A percentile compares a stretch with the other conserved stretches of the same genome.
phyloP scores from a whole-genome alignment of 2,329 filamentous ascomycete genomes.

The Aspergillus ruber region DNA sequence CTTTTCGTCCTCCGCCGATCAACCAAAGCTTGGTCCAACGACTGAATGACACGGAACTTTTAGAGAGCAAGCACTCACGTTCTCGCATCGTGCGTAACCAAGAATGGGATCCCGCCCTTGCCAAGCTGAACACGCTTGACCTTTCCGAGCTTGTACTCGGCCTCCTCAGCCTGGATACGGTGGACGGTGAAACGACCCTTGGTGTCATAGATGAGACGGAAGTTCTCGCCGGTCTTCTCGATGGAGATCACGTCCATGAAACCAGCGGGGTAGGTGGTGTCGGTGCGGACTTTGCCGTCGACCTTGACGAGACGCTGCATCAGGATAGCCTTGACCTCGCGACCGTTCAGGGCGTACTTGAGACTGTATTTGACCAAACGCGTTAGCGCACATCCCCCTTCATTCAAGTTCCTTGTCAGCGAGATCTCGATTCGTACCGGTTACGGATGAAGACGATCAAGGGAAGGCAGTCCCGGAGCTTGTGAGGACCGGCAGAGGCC shows the following conservation, averaged over 20 bases:
- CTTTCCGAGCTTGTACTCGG: slow-evolving; percentile 99
- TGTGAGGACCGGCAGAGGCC: slow-evolving; percentile 85
- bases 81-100: slow-evolving; percentile 99
- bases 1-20: slow-evolving; percentile 40
- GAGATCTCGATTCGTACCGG: slow-evolving; percentile 37
- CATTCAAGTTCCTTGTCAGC: neutral
- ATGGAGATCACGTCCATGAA: slow-evolving; percentile 99
- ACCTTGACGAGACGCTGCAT: slow-evolving; percentile 99
- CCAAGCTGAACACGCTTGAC: slow-evolving; percentile 99
- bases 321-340: slow-evolving; percentile 94
- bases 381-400: slow-evolving; percentile 7
- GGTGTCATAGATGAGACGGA: slow-evolving; percentile 99
- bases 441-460: slow-evolving; percentile 96
- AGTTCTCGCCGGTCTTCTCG: slow-evolving; percentile 99
- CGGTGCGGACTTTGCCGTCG: slow-evolving; percentile 98
- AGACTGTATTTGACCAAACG: slow-evolving; percentile 56
- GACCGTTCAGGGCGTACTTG: slow-evolving; percentile 99
- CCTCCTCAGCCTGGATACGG: slow-evolving; percentile 98
- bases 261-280: slow-evolving; percentile 91
- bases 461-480: slow-evolving; percentile 97
- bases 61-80: slow-evolving; percentile 75
- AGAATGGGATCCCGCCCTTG: slow-evolving; percentile 99
- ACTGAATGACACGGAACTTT: slow-evolving; percentile 91
- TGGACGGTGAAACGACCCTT: slow-evolving; percentile 99
- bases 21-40: slow-evolving; percentile 99